Percentiles rank a stretch among this genome's conserved stretches.
Evolutionary conservation across 2,329 filamentous ascomycete species (phyloP).

Genomic region (Alternaria triticina): DNA sequence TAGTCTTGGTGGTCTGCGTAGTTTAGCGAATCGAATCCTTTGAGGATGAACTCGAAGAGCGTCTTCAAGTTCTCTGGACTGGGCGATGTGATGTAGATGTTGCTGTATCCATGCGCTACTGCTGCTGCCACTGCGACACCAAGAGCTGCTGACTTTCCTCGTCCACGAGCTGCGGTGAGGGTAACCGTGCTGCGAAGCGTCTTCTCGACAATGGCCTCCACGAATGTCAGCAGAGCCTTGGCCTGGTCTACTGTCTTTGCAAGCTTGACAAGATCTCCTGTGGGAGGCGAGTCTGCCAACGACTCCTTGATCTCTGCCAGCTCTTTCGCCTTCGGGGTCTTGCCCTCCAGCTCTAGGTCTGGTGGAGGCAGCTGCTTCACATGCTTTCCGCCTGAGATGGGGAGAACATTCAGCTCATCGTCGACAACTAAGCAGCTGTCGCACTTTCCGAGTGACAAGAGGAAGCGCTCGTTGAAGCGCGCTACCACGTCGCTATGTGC

Average conservation of each 20-base stretch:
- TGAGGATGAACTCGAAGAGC: slow-evolving; percentile 97
- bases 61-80: slow-evolving; percentile 99
- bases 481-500: slow-evolving; percentile 94
- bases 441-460: slow-evolving; percentile 93
- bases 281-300: slow-evolving; percentile 81
- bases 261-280: slow-evolving; percentile 82
- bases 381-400: slow-evolving; percentile 92
- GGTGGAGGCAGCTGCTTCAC: slow-evolving; percentile 82
- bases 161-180: slow-evolving; percentile 88
- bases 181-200: slow-evolving; percentile 92
- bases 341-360: slow-evolving; percentile 75
- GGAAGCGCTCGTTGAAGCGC: slow-evolving; percentile 96
- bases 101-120: slow-evolving; percentile 95
- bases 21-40: slow-evolving; percentile 91
- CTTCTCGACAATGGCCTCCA: slow-evolving; percentile 96
- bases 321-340: slow-evolving; percentile 73
- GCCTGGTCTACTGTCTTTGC: slow-evolving; percentile 94
- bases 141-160: slow-evolving; percentile 95
- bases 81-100: slow-evolving; percentile 98
- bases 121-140: slow-evolving; percentile 94
- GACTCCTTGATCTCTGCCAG: slow-evolving; percentile 87
- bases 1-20: slow-evolving; percentile 97
- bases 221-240: slow-evolving; percentile 94
- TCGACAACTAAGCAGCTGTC: slow-evolving; percentile 94
- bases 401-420: slow-evolving; percentile 95